Percentiles rank a stretch among this genome's conserved stretches.
Evolutionary conservation across 2,329 filamentous ascomycete species (phyloP).

Genomic region (Stemphylium lycopersici): DNA sequence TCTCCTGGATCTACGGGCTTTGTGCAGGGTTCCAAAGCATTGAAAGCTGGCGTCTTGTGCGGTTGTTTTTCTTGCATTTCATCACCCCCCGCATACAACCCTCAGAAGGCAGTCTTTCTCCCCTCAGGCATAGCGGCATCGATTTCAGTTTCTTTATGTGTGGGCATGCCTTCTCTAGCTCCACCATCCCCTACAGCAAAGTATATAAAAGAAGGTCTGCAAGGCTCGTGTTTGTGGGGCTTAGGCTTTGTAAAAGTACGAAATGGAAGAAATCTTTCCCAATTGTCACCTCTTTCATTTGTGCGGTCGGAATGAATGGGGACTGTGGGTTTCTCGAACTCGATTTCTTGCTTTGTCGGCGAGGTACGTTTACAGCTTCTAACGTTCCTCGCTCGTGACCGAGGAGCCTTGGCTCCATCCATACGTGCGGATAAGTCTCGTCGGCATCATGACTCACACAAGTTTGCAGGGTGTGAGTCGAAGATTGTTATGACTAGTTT

Average conservation of each 20-base stretch:
- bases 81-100: slow-evolving; percentile 18
- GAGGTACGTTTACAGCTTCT: too few relatives aligned
- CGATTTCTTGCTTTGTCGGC: neutral
- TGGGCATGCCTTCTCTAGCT: slow-evolving; percentile 6
- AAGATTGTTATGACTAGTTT: neutral
- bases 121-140: slow-evolving; percentile 38
- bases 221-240: slow-evolving; percentile 5
- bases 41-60: slow-evolving; percentile 38
- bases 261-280: slow-evolving; percentile 20
- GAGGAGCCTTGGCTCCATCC: neutral
- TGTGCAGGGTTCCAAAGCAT: slow-evolving; percentile 27
- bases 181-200: slow-evolving; percentile 5
- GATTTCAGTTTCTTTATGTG: slow-evolving; percentile 23
- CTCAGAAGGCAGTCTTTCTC: slow-evolving; percentile 14
- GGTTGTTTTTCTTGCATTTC: slow-evolving; percentile 32
- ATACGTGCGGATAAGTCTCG: neutral
- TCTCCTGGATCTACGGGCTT: slow-evolving; percentile 20
- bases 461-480: neutral
- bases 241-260: slow-evolving; percentile 32
- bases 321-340: neutral
- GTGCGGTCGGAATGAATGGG: neutral
- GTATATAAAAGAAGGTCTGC: slow-evolving; percentile 21
- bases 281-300: neutral
- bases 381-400: neutral
- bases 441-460: neutral